Percentiles rank a stretch among this genome's conserved stretches.
Evolutionary conservation across 202 grass and related monocot genomes (phyloP).

Genomic region (Panicum virgatum): DNA sequence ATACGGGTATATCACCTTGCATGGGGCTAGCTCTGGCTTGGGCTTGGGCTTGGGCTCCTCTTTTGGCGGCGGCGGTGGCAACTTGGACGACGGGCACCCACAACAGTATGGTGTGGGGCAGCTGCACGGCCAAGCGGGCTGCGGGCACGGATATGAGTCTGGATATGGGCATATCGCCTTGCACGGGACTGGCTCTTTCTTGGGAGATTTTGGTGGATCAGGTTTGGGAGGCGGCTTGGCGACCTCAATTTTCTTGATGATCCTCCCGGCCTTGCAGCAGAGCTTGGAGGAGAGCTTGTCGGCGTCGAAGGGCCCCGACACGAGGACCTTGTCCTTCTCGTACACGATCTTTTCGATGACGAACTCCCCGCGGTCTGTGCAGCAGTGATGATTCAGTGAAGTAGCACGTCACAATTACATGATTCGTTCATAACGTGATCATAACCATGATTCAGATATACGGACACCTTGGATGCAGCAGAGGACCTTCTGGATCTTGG

Average conservation of each 20-base stretch:
- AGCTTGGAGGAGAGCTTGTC: constrained; percentile 31
- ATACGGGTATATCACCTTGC: neutral
- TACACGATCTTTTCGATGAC: constrained; percentile 48
- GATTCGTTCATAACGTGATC: too few species aligned
- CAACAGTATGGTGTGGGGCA: constrained; percentile 36
- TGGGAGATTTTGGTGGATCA: neutral
- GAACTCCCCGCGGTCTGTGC: constrained; percentile 30
- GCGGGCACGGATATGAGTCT: constrained; percentile 11
- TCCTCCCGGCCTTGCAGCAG: constrained; percentile 41
- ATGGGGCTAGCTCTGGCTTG: neutral
- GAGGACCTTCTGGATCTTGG: constrained; percentile 51
- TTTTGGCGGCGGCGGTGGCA: neutral
- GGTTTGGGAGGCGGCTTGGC: neutral
- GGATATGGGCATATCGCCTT: constrained; percentile 1
- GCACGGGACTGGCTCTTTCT: neutral
- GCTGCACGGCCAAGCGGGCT: neutral
- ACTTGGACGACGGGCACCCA: neutral
- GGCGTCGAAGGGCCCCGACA: constrained; percentile 48
- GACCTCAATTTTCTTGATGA: constrained; percentile 49
- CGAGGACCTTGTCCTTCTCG: constrained; percentile 41
- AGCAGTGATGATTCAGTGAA: too few species aligned
- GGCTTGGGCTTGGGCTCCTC: neutral
- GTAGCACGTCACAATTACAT: too few species aligned
- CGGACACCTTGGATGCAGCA: constrained; percentile 29
- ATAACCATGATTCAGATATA: too few species aligned